Percentiles rank a stretch among this genome's conserved stretches.
Conservation (phyloP, 805 yeast genomes). For the Saturnispora galanensis region DNA sequence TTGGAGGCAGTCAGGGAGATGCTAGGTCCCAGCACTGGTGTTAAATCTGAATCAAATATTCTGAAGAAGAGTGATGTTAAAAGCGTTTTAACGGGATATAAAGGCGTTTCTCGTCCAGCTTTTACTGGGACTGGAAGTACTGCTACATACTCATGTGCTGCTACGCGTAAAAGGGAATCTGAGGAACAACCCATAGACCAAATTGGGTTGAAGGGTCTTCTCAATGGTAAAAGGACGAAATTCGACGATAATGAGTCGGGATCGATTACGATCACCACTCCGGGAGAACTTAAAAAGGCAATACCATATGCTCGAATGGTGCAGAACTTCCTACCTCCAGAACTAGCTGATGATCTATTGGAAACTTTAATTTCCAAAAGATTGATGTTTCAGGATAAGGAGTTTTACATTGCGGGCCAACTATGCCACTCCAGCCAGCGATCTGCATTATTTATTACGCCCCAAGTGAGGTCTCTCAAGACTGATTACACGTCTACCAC, state of each 20-base stretch:
- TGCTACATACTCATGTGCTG: too few relatives aligned
- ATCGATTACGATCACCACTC: slow-evolving; percentile 32
- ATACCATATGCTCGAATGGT: slow-evolving; percentile 44
- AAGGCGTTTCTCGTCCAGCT: neutral
- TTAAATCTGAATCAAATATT: neutral
- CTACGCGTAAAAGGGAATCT: neutral
- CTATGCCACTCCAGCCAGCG: slow-evolving; percentile 50
- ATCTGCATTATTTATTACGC: slow-evolving; percentile 28
- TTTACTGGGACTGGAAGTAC: too few relatives aligned
- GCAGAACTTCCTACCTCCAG: slow-evolving; percentile 41
- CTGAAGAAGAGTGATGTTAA: neutral
- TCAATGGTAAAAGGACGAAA: neutral
- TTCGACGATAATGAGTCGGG: neutral
- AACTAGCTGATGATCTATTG: slow-evolving; percentile 38
- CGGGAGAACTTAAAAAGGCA: slow-evolving; percentile 39
- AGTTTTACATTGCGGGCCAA: slow-evolving; percentile 56
- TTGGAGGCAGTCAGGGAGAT: slow-evolving; percentile 29
- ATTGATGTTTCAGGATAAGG: slow-evolving; percentile 30
- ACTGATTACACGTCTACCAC: slow-evolving; percentile 2
- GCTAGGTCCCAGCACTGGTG: neutral
- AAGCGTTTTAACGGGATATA: neutral
- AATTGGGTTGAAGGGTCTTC: neutral
- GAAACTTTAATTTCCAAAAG: slow-evolving; percentile 33
- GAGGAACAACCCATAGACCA: too few relatives aligned
- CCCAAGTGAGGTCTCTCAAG: neutral